Base-by-base conservation (phyloP, 495 filamentous ascomycete species). In the Hypoxylon lienhwacheense region DNA sequence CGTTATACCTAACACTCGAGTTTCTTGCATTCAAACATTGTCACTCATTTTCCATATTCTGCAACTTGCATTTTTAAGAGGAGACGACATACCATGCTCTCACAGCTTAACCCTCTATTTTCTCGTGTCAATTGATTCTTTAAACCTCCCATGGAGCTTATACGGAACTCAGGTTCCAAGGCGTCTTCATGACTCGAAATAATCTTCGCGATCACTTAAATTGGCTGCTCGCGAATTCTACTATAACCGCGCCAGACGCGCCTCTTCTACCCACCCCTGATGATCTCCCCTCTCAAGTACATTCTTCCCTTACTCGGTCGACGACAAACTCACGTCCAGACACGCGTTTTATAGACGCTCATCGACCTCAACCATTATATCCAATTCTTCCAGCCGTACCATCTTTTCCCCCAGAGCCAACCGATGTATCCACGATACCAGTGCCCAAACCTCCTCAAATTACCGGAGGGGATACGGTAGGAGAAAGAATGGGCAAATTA, bases 111-210 rank as follows among this genome's bases (percentile, higher is more conserved):
- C 28, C 4, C 4, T 45, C 32, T 20, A 7, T 15, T 40, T 51
- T 41, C 24, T 60, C 22, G 17, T 51, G 48, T 54, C 56, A 58
- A 53, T 69, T 55, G 47, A 49, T 43, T 47, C 11, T 50, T n/a
- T n/a, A 64, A 55, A 59, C 61, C 62, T 70, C 61, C 34, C 59
- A 65, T 55, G 61, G 59, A 63, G 47, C 49, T 55, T 55, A 32
- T 37, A 43, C 49, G 66, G 67, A 63, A 68, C 72, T n/a, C 12
- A 53, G 20, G 66, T 59, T 71, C 62, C 66, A 50, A 63, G 36
- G 53, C 64, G 66, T 45, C 65, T 71, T 73, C 64, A 87, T 87
- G 84, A 85, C 84, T 74, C 74, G 72, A 67, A 80, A 86, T 68
- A 85, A 85, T 68, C 71, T 85, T 43, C 66, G 61, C 54, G 73